Percentiles rank a stretch among this genome's conserved stretches.
Evolutionary conservation across 2,329 filamentous ascomycete genomes (phyloP).

Genomic region (Cladophialophora bantiana): DNA sequence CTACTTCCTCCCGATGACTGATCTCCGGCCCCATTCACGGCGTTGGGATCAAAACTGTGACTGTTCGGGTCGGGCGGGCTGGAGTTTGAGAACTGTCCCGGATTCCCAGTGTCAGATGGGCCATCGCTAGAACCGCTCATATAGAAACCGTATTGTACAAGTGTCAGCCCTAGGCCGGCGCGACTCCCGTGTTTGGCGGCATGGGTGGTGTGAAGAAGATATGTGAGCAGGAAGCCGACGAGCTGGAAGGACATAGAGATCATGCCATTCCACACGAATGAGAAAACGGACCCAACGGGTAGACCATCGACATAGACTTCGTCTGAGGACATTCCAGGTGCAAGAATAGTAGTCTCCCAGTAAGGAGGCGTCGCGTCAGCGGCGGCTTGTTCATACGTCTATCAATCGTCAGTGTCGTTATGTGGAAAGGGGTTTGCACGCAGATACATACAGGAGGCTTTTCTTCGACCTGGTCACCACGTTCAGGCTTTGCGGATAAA

Average conservation of each 20-base stretch:
- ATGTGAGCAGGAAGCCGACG: slow-evolving; percentile 96
- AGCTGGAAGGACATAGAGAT: slow-evolving; percentile 98
- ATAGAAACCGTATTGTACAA: slow-evolving; percentile 96
- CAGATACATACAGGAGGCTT: slow-evolving; percentile 79
- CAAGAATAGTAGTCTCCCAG: slow-evolving; percentile 98
- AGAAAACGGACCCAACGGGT: slow-evolving; percentile 86
- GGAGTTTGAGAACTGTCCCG: slow-evolving; percentile 57
- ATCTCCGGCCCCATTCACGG: slow-evolving; percentile 54
- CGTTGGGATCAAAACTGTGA: slow-evolving; percentile 82
- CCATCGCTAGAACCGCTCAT: slow-evolving; percentile 73
- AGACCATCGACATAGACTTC: slow-evolving; percentile 98
- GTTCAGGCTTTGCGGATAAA: slow-evolving; percentile 85
- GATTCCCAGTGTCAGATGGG: slow-evolving; percentile 58
- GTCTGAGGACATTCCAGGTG: slow-evolving; percentile 87
- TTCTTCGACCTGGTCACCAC: slow-evolving; percentile 83
- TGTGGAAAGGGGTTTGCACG: not conserved
- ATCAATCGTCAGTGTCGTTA: slow-evolving; percentile 46
- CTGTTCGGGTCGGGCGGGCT: slow-evolving; percentile 85
- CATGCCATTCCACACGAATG: slow-evolving; percentile 79
- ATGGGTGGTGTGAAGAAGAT: slow-evolving; percentile 96
- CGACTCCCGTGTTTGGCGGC: slow-evolving; percentile 97
- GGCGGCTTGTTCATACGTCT: slow-evolving; percentile 98
- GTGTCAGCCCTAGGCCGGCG: slow-evolving; percentile 89
- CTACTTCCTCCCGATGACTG: slow-evolving; percentile 8
- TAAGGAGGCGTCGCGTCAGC: slow-evolving; percentile 96